These are phyloP conservation scores for Xylaria polymorpha DNA, from an alignment of 2,329 filamentous ascomycete species.

Conservation along the genomic window DNA sequence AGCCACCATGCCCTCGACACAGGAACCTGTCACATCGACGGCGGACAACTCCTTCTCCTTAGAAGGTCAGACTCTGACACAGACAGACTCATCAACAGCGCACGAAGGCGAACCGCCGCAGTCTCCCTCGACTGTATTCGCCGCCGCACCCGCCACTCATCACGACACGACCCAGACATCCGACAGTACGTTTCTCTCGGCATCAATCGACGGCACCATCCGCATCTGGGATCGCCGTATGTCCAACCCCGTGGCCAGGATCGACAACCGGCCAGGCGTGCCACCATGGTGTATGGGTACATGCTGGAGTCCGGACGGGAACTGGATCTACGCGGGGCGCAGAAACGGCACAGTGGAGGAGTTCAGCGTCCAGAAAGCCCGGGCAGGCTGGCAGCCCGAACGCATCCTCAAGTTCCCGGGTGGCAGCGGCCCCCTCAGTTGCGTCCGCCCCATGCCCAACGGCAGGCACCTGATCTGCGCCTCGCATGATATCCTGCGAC, in stretches of 20 bases:
- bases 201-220: conserved; percentile 86
- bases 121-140: conserved; percentile 54
- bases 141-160: conserved; percentile 55
- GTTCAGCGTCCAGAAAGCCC: conserved; percentile 83
- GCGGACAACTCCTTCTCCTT: conserved; percentile 33
- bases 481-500: conserved; percentile 89
- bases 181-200: conserved; percentile 86
- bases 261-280: conserved; percentile 77
- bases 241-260: conserved; percentile 80
- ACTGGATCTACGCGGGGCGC: conserved; percentile 91
- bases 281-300: conserved; percentile 98
- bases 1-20: conserved; percentile 36
- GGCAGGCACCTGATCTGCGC: conserved; percentile 92
- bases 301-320: conserved; percentile 95
- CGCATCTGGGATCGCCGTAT: conserved; percentile 93
- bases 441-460: conserved; percentile 90
- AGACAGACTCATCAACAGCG: conserved; percentile 28
- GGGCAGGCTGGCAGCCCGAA: conserved; percentile 75
- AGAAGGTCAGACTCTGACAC: conserved; percentile 25
- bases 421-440: conserved; percentile 89
- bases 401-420: conserved; percentile 87
- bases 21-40: conserved; percentile 34
- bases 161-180: conserved; percentile 70
- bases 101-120: conserved; percentile 42
- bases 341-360: conserved; percentile 95